A percentile compares a stretch with the other conserved stretches of the same genome.
These are phyloP conservation scores for Monosporascus sp. DNA, from an alignment of 2,329 filamentous ascomycete genomes.

Conservation along the genomic window DNA sequence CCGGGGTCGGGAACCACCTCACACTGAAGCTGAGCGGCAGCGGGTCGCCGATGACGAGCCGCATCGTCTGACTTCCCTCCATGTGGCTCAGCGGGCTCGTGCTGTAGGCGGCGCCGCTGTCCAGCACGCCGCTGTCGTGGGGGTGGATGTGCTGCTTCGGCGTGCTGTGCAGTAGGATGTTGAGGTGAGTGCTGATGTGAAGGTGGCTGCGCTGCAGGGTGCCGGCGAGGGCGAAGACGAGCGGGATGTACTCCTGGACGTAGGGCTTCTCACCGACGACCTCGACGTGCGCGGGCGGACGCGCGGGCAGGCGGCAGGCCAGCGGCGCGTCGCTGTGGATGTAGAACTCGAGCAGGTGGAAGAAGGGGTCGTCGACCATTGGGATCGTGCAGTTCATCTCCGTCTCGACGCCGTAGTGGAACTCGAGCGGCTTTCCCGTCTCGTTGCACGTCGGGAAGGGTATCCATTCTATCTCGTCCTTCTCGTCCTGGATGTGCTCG, in stretches of 20 bases:
- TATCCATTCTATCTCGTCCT: conserved; percentile 83
- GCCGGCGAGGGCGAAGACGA: conserved; percentile 84
- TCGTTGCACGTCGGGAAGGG: conserved; percentile 90
- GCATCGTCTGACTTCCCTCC: conserved; percentile 47
- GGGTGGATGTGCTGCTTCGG: conserved; percentile 58
- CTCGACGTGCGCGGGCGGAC: conserved; percentile 56
- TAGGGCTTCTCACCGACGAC: conserved; percentile 46
- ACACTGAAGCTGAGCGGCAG: conserved; percentile 75
- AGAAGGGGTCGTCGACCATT: conserved; percentile 72
- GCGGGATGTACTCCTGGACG: conserved; percentile 65
- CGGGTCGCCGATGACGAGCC: conserved; percentile 82
- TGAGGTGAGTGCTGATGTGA: conserved; percentile 84
- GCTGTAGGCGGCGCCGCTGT: conserved; percentile 83
- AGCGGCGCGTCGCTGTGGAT: conserved; percentile 94
- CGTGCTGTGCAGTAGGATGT: conserved; percentile 73
- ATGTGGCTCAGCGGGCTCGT: conserved; percentile 65
- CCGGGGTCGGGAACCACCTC: conserved; percentile 77
- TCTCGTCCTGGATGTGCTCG: conserved; percentile 77
- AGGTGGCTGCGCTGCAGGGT: conserved; percentile 85
- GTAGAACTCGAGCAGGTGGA: conserved; percentile 93
- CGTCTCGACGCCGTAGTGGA: conserved; percentile 76
- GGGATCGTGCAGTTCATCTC: conserved; percentile 82
- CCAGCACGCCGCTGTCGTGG: conserved; percentile 71
- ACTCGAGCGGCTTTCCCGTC: conserved; percentile 73
- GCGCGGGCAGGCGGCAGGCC: conserved; percentile 80